phyloP scores from a whole-genome alignment of 345 rosid species.

The Gynandropsis gynandra region DNA sequence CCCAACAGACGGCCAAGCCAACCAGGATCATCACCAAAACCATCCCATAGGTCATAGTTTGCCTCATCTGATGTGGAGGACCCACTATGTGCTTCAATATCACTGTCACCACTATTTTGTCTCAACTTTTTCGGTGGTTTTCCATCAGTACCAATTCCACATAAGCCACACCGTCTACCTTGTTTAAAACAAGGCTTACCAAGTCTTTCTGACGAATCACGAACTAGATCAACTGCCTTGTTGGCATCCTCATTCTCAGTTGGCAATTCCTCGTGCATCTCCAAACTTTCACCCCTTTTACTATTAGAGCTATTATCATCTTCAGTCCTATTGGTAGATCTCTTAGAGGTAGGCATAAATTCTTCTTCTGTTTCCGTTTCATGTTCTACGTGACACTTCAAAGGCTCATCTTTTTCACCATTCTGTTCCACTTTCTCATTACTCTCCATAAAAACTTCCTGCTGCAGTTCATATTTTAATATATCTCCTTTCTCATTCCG shows the following conservation, averaged over 20 bases:
- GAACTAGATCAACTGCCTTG: constrained; percentile 27
- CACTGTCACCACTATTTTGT: constrained; percentile 69
- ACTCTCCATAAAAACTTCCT: constrained; percentile 23
- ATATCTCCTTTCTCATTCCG: constrained; percentile 12
- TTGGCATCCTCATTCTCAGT: constrained; percentile 27
- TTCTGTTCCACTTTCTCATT: constrained; percentile 28
- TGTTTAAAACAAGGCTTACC: constrained; percentile 52
- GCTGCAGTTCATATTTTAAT: constrained; percentile 19
- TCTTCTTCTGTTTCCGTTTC: too few relatives aligned
- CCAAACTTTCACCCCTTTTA: constrained; percentile 28
- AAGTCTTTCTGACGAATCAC: constrained; percentile 26
- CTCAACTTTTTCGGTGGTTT: constrained; percentile 73
- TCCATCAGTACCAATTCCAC: constrained; percentile 95
- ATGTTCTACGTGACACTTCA: too few relatives aligned
- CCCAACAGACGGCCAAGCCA: constrained; percentile 97
- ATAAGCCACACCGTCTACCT: constrained; percentile 86
- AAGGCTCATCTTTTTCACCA: constrained; percentile 17
- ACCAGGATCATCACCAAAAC: constrained; percentile 87
- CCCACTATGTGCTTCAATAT: constrained; percentile 62
- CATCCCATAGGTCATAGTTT: constrained; percentile 86
- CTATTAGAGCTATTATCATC: constrained; percentile 23
- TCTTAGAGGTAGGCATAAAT: too few relatives aligned
- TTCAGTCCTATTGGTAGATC: constrained; percentile 27
- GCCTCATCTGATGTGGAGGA: constrained; percentile 84
- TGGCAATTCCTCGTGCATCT: constrained; percentile 33